These are phyloP conservation scores for Phytophthora pinifolia DNA, from an alignment of 352 stramenopile genomes.

Conservation along the genomic window DNA sequence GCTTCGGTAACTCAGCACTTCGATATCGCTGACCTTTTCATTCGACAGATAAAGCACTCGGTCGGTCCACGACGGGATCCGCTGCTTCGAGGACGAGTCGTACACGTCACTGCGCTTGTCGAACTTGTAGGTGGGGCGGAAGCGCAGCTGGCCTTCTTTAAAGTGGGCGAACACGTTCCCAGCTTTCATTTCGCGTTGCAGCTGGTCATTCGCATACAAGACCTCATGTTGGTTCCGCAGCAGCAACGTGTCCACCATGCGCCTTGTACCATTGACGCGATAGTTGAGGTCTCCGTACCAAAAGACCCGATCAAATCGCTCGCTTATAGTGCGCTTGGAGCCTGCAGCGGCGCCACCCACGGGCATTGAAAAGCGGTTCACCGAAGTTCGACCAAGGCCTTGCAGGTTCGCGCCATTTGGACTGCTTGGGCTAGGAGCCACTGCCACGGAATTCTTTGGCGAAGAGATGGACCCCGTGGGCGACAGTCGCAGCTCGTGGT, in stretches of 20 bases:
- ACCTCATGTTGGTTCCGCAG: conserved; percentile 71
- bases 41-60: conserved; percentile 87
- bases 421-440: conserved; percentile 10
- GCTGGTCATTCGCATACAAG: conserved; percentile 91
- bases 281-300: conserved; percentile 96
- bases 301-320: conserved; percentile 90
- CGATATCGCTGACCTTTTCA: conserved; percentile 45
- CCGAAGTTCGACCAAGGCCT: conserved; percentile 32
- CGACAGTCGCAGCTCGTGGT: conserved; percentile 62
- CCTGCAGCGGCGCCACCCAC: conserved; percentile 4
- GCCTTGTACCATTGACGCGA: conserved; percentile 89
- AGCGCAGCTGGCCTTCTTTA: conserved; percentile 89
- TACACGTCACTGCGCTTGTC: conserved; percentile 92
- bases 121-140: conserved; percentile 97
- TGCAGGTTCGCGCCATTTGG: conserved; percentile 10
- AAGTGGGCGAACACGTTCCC: conserved; percentile 89
- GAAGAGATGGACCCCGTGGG: conserved; percentile 16
- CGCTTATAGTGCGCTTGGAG: conserved; percentile 39
- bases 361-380: conserved; percentile 32
- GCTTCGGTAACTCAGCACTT: conserved; percentile 66
- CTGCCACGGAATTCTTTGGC: conserved; percentile 12
- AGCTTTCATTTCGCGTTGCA: conserved; percentile 79
- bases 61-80: conserved; percentile 97
- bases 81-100: conserved; percentile 94
- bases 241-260: conserved; percentile 84